These are phyloP conservation scores for Mayamaea pseudoterrestris DNA, from an alignment of 108 stramenopile genomes.

Conservation along the genomic window DNA sequence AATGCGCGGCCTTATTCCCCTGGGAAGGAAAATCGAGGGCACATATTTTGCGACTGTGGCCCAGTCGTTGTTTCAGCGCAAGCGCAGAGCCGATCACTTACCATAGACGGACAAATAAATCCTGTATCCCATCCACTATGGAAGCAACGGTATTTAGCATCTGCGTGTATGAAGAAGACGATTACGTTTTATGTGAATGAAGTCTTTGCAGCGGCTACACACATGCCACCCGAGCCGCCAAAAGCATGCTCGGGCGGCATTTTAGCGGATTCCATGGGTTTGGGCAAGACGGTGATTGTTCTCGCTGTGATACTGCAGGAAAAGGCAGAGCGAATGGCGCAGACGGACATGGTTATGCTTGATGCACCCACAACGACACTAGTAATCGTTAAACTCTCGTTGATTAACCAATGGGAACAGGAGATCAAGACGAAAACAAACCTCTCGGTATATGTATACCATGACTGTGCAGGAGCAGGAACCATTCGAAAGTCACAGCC, in stretches of 20 bases:
- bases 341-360: constrained; percentile 1
- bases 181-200: constrained; percentile 72
- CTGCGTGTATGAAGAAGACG: constrained; percentile 20
- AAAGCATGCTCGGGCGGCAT: constrained; percentile 64
- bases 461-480: too few species aligned
- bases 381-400: constrained; percentile 63
- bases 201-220: constrained; percentile 37
- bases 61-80: constrained; percentile 44
- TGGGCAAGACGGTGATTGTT: constrained; percentile 76
- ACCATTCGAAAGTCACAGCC: background rate
- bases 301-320: constrained; percentile 45
- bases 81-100: constrained; percentile 5
- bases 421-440: constrained; percentile 69
- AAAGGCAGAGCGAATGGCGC: constrained; percentile 18
- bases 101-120: constrained; percentile 4
- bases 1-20: background rate
- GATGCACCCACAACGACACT: constrained; percentile 36
- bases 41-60: constrained; percentile 62
- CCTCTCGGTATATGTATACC: constrained; percentile 41
- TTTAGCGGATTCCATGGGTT: constrained; percentile 33
- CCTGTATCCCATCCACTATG: constrained; percentile 23
- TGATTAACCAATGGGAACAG: constrained; percentile 75
- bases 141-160: constrained; percentile 53
- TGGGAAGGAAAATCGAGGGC: background rate
- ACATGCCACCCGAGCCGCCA: constrained; percentile 52